phyloP scores from a whole-genome alignment of 2,329 filamentous ascomycete species.

The Cladosporium sp. region DNA sequence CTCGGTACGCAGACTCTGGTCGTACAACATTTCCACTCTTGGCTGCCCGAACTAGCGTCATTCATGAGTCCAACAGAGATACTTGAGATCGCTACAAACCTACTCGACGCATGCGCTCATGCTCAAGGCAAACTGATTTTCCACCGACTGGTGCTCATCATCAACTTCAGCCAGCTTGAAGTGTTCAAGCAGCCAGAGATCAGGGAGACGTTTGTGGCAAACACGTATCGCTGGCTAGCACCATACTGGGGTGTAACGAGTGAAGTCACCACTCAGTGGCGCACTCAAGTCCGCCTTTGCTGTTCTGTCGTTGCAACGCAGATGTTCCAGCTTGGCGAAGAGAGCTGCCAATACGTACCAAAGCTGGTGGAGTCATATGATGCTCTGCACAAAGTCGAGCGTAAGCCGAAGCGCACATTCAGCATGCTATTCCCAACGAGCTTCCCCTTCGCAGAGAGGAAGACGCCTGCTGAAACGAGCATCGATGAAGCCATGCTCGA shows the following conservation, averaged over 20 bases:
- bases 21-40: constrained; percentile 94
- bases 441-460: constrained; percentile 82
- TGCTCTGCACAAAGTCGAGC: constrained; percentile 67
- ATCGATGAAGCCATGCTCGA: constrained; percentile 83
- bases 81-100: constrained; percentile 85
- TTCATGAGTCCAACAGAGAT: constrained; percentile 81
- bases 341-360: constrained; percentile 85
- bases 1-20: constrained; percentile 93
- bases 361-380: constrained; percentile 90
- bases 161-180: constrained; percentile 82
- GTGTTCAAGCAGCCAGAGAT: constrained; percentile 80
- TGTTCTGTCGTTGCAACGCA: constrained; percentile 90
- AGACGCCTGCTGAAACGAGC: constrained; percentile 53
- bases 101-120: constrained; percentile 83
- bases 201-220: constrained; percentile 54
- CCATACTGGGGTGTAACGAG: constrained; percentile 85
- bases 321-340: constrained; percentile 71
- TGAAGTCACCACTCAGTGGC: constrained; percentile 79
- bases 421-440: constrained; percentile 86
- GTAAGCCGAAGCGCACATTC: constrained; percentile 60
- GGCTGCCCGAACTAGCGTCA: constrained; percentile 85
- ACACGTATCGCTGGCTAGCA: constrained; percentile 85
- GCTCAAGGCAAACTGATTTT: constrained; percentile 89
- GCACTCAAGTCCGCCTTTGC: constrained; percentile 88
- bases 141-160: constrained; percentile 88